Percentiles rank a stretch among this genome's conserved stretches.
Conservation (phyloP, 768 basidiomycete genomes). For the Hemileccinum rubropunctum region DNA sequence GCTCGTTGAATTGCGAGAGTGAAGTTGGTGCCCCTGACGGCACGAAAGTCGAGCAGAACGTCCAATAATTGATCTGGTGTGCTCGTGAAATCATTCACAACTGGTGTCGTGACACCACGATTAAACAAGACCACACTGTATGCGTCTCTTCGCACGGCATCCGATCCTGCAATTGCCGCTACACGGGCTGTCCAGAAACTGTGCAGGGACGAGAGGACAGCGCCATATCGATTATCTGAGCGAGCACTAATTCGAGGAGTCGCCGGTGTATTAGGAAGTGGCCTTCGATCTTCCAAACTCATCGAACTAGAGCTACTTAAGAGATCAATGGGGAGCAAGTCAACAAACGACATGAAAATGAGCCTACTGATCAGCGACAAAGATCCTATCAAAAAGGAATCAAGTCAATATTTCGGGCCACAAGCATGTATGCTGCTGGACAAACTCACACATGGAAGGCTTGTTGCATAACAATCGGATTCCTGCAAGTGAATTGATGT, state of each 20-base stretch:
- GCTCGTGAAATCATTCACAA: slow-evolving; percentile 47
- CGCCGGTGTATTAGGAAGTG: slow-evolving; percentile 43
- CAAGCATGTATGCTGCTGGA: neutral
- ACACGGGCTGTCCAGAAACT: slow-evolving; percentile 56
- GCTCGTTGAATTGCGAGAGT: slow-evolving; percentile 37
- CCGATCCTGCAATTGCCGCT: slow-evolving; percentile 30
- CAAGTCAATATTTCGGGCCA: neutral
- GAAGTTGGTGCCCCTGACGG: slow-evolving; percentile 44
- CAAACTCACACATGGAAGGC: slow-evolving; percentile 57
- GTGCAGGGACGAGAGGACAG: slow-evolving; percentile 54
- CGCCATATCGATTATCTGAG: slow-evolving; percentile 52
- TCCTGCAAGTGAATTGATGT: slow-evolving; percentile 51
- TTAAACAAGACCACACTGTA: slow-evolving; percentile 56
- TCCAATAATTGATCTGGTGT: slow-evolving; percentile 44
- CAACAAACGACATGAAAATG: neutral
- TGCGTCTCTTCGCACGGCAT: slow-evolving; percentile 43
- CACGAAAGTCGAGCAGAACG: slow-evolving; percentile 30
- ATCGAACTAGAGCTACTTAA: slow-evolving; percentile 51
- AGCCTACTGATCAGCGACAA: slow-evolving; percentile 49
- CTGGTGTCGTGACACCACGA: slow-evolving; percentile 8
- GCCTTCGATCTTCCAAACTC: slow-evolving; percentile 38
- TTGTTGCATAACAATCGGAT: slow-evolving; percentile 50
- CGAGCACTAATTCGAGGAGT: slow-evolving; percentile 35
- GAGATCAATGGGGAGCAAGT: neutral
- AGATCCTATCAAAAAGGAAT: slow-evolving; percentile 37